A percentile compares a stretch with the other conserved stretches of the same genome.
These are phyloP conservation scores for Penicillium brasilianum DNA, from an alignment of 2,329 filamentous ascomycete species.

Conservation along the genomic window DNA sequence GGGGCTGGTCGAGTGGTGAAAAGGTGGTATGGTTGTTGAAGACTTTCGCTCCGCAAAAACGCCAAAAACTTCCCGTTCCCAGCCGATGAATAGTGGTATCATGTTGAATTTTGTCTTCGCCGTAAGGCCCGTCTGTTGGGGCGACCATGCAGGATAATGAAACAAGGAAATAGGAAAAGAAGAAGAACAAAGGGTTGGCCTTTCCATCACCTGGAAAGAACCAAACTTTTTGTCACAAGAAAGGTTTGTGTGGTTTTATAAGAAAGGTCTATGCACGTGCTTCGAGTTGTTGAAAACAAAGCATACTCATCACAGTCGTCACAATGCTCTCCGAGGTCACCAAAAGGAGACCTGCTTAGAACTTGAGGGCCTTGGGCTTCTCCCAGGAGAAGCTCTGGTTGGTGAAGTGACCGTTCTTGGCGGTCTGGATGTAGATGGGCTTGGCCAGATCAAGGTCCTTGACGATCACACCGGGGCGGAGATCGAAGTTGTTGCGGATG, in stretches of 20 bases:
- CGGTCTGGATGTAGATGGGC: slow-evolving; percentile 97
- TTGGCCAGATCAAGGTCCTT: slow-evolving; percentile 93
- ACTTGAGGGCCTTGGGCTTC: slow-evolving; percentile 92
- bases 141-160: slow-evolving; percentile 47
- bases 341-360: slow-evolving; percentile 62
- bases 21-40: slow-evolving; percentile 45
- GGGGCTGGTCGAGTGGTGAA: slow-evolving; percentile 25
- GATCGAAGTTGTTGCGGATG: slow-evolving; percentile 94
- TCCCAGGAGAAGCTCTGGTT: slow-evolving; percentile 99
- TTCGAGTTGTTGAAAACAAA: slow-evolving; percentile 60
- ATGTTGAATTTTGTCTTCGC: slow-evolving; percentile 55
- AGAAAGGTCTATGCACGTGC: slow-evolving; percentile 47
- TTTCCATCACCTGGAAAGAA: slow-evolving; percentile 19
- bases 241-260: slow-evolving; percentile 34
- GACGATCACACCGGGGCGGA: slow-evolving; percentile 97
- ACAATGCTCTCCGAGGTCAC: slow-evolving; percentile 35
- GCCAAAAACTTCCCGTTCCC: slow-evolving; percentile 48
- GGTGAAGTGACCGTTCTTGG: slow-evolving; percentile 99
- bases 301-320: slow-evolving; percentile 53
- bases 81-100: slow-evolving; percentile 53
- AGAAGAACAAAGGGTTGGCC: slow-evolving; percentile 21
- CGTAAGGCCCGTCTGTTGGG: slow-evolving; percentile 41
- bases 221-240: slow-evolving; percentile 24
- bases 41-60: slow-evolving; percentile 48
- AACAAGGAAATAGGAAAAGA: slow-evolving; percentile 33